Evolutionary conservation across 768 basidiomycete species (phyloP), one percentile per base, ranked within the genome.

Genomic region (Exsudoporus frostii): DNA sequence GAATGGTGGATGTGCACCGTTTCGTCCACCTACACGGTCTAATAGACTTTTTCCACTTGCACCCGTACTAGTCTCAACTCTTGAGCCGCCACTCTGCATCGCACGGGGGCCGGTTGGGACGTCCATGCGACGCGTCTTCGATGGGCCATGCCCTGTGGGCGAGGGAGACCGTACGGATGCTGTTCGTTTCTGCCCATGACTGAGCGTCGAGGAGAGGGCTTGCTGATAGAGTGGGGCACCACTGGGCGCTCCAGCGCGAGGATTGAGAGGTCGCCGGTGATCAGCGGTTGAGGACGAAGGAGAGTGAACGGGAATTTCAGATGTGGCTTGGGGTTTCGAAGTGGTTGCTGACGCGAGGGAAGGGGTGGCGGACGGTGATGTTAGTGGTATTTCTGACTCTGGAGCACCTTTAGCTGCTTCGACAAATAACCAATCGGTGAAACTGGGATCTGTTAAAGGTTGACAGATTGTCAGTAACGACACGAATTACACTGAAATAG

Each of bases 371-470:
- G 73, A 55, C 34, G 65, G 51, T 30, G 63, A 50, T 57, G 74
- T 65, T 42, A 73, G 49, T 54, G 73, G 73, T 33, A 72, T 63
- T 29, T 82, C 80, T 4, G 78, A 67, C 53, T 81, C 84, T 6
- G 79, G 72, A 22, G 78, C 80, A 48, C 86, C 86, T 67, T 87
- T 89, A 3, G 81, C 81, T 20, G 89, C 90, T 66, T 90, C 88
- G 32, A 73, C 71, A 65, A 96, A 97, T 20, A 97, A 72, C 92
- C 92, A 96, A 51, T 88, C 84, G 30, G 91, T 92, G 71, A 97
- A 96, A 53, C 77, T 83, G 41, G 82, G 71, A 65, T 95, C 93
- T 92, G 9, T 54, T 34, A n/a, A 32, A 62, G 13, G 48, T 55
- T 41, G 27, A 44, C 47, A 19, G 8, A 25, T 13, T 24, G 22